These are phyloP conservation scores for Pichia cephalocereana DNA, from an alignment of 805 yeast genomes.

Conservation along the genomic window DNA sequence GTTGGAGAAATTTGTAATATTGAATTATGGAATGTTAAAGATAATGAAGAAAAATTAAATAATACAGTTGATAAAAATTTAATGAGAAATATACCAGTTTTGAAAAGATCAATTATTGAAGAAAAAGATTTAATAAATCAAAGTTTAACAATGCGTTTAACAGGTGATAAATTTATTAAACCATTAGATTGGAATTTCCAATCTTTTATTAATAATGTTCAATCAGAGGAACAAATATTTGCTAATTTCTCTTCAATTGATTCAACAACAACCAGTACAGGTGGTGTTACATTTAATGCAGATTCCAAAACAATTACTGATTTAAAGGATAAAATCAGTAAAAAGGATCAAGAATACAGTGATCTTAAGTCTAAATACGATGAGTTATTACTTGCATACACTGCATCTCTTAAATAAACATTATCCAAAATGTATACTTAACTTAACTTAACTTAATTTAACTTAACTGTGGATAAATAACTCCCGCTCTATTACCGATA, in stretches of 20 bases:
- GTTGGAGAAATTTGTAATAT: slow-evolving; percentile 21
- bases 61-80: slow-evolving; percentile 25
- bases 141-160: slow-evolving; percentile 32
- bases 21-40: slow-evolving; percentile 13
- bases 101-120: slow-evolving; percentile 51
- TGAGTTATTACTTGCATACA: slow-evolving; percentile 11
- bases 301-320: slow-evolving; percentile 2
- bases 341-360: slow-evolving; percentile 6
- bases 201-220: slow-evolving; percentile 39
- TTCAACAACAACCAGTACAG: slow-evolving; percentile 23
- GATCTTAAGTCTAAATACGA: slow-evolving; percentile 11
- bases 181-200: slow-evolving; percentile 31
- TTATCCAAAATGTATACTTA: too few species aligned
- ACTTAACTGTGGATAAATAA: too few species aligned
- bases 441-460: too few species aligned
- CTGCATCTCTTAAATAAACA: background rate
- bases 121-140: slow-evolving; percentile 32
- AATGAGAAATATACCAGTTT: slow-evolving; percentile 44
- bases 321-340: slow-evolving; percentile 6
- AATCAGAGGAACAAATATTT: slow-evolving; percentile 45
- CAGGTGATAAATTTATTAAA: background rate
- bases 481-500: too few species aligned
- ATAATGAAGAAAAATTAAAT: slow-evolving; percentile 10
- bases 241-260: slow-evolving; percentile 32
- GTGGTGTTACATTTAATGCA: slow-evolving; percentile 2